Conservation (phyloP, 257 asterid genomes). For the Salvia hispanica region DNA sequence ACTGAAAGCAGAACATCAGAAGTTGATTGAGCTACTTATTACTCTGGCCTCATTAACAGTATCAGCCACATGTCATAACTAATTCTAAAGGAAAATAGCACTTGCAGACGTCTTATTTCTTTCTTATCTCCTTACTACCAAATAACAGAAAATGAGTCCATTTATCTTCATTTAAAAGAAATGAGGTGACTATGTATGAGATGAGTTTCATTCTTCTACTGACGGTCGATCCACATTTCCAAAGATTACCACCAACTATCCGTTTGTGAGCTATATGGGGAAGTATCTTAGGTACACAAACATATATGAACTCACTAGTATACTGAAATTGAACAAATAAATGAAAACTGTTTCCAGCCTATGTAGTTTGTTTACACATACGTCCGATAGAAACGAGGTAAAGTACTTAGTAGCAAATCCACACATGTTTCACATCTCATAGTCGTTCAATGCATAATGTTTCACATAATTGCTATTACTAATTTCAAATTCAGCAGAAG, state of each 20-base stretch:
- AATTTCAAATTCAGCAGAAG: background rate
- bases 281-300: slow-evolving; percentile 8
- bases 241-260: background rate
- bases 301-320: slow-evolving; percentile 1
- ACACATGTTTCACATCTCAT: background rate
- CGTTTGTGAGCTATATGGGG: background rate
- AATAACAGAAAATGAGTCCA: slow-evolving; percentile 5
- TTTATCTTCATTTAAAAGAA: slow-evolving; percentile 16
- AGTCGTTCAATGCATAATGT: slow-evolving; percentile 6
- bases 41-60: slow-evolving; percentile 11
- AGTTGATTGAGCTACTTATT: slow-evolving; percentile 9
- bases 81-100: slow-evolving; percentile 14
- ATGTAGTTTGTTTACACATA: background rate
- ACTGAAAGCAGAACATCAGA: slow-evolving; percentile 44
- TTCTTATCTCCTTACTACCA: slow-evolving; percentile 16
- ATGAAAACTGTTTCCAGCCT: background rate
- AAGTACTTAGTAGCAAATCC: slow-evolving; percentile 14
- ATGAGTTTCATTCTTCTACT: slow-evolving; percentile 3
- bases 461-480: background rate
- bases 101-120: background rate
- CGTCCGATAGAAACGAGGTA: background rate
- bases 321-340: slow-evolving; percentile 8
- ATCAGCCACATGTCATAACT: slow-evolving; percentile 4
- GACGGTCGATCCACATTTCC: background rate
- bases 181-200: slow-evolving; percentile 6